Evolutionary conservation across 768 basidiomycete genomes (phyloP), one percentile per base, ranked within the genome.

Genomic region (Serendipita sp.): DNA sequence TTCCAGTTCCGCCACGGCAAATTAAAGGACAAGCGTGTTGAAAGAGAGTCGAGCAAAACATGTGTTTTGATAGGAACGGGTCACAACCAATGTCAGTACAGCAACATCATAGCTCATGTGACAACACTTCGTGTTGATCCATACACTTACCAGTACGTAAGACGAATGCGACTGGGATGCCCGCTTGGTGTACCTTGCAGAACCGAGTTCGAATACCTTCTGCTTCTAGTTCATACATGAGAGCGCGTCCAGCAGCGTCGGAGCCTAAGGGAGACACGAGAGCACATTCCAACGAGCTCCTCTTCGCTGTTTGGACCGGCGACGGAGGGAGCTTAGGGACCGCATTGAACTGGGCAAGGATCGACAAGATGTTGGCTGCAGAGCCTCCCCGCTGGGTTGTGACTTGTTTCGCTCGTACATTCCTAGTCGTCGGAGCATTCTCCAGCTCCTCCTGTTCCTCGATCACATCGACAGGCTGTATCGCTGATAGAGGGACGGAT

Each of bases 111-210:
- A 28, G 45, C 20, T 28, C 20, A 48, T 48, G 20, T 20, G 45
- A 48, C 9, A 28, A 48, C 45, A 48, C 5, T n/a, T 7, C 45
- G 45, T 28, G 45, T 44, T 61, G 30, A 48, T n/a, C 31, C n/a
- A n/a, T 30, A n/a, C 17, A 62, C 78, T 65, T 68, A 85, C 87
- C 79, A 58, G 86, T 79, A 72, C 88, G 82, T 30, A 92, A 69
- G 38, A 92, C 82, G 86, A 88, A 92, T 17, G 90, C 88, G 60
- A 79, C 81, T 0, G 89, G 89, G 24, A 90, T 86, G 58, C 85
- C 83, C 16, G 81, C 79, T 9, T 81, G 79, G 82, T 84, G 84
- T 22, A 86, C 71, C 72, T 88, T 88, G 74, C 85, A 85, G 67
- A 82, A 87, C 58, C 79, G 78, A 31, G 85, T 90, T 65, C 78